Evolutionary conservation across 257 asterid genomes (phyloP), one percentile per base, ranked within the genome.

Genomic region (Solanum virginianum): DNA sequence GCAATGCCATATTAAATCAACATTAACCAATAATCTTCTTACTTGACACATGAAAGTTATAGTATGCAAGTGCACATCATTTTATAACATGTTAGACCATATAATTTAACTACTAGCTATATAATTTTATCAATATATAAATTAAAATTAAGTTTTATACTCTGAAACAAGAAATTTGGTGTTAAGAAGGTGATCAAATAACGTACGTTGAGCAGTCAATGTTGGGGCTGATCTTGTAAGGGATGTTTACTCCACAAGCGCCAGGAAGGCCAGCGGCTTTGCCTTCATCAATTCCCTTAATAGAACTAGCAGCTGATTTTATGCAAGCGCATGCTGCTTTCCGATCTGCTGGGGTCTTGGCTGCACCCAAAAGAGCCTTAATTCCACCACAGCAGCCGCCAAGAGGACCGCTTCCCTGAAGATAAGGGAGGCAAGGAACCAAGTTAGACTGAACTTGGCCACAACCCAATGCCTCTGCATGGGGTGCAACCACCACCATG

Each of bases 281-380:
- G 29, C 15, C 2, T 4, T 15, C 6, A 8, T 71, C 24, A 36
- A 88, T 3, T 5, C 56, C 45, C 9, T 10, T 20, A 4, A 85
- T 16, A 10, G 4, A 2, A 11, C 7, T 14, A 53, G 85, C 83
- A 1, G 69, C 15, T 4, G 29, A 24, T 57, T 88, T 85, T n/a
- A 88, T 6, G 88, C 82, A 85, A 14, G 13, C 60, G 86, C 90
- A 88, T 14, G 87, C 88, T 1, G 81, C 8, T n/a, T 80, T 81
- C 3, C 87, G 81, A 39, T 88, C 88, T 1, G 59, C 56, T 18
- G 84, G 86, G 83, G 87, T 79, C 32, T 0, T 22, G 3, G 88
- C 86, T 0, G 80, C 83, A 22, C 26, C 32, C 47, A 18, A 10
- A 1, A 85, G 83, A 1, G 36, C 6, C 47, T 22, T 62, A 51